Evolutionary conservation across 2,329 filamentous ascomycete genomes (phyloP).

Genomic region (Botrytis elliptica): DNA sequence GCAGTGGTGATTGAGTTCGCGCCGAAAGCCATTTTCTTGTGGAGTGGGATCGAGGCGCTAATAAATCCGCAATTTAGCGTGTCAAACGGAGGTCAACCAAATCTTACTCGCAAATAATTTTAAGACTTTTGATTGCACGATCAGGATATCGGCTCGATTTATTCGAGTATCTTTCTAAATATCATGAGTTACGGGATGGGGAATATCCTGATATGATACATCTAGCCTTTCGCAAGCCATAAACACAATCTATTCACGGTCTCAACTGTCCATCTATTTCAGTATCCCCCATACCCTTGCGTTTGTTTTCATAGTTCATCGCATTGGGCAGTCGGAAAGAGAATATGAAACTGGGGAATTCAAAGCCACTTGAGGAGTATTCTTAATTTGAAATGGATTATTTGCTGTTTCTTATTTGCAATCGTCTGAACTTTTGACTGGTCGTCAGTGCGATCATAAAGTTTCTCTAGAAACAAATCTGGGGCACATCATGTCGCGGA

Average conservation of each 20-base stretch:
- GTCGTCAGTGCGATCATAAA: neutral
- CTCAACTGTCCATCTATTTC: neutral
- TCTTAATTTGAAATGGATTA: neutral
- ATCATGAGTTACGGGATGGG: neutral
- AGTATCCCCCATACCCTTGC: neutral
- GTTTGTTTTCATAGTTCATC: neutral
- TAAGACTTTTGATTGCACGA: neutral
- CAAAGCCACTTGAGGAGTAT: neutral
- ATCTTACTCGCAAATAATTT: neutral
- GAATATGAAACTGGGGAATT: neutral
- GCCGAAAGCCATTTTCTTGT: neutral
- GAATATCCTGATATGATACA: neutral
- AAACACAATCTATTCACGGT: neutral
- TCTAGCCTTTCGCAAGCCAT: neutral
- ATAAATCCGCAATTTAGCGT: neutral
- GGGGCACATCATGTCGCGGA: neutral
- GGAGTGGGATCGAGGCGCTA: neutral
- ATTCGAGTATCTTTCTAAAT: neutral
- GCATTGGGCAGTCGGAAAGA: neutral
- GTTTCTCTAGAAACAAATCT: neutral
- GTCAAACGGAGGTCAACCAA: neutral
- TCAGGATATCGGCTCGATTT: neutral
- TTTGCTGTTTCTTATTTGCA: neutral
- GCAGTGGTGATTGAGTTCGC: neutral
- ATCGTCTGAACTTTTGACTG: neutral